Conservation (phyloP, 306 rosid genomes). For the Fragaria nilgerrensis region DNA sequence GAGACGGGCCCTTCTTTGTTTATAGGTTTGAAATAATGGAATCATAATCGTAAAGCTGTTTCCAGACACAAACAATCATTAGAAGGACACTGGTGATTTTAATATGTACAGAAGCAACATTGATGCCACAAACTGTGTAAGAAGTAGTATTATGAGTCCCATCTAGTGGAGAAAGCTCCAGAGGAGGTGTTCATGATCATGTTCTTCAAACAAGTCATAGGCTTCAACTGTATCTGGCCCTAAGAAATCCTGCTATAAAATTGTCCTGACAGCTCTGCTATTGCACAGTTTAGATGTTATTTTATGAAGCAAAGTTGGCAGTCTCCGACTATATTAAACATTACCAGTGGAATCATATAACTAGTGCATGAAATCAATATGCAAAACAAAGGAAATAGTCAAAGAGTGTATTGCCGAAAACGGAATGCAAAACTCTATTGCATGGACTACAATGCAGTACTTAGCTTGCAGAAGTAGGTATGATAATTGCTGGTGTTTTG, state of each 20-base stretch:
- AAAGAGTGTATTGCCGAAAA: neutral
- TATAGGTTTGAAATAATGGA: too few species aligned
- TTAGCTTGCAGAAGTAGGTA: neutral
- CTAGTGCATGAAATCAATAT: neutral
- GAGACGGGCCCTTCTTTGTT: too few species aligned
- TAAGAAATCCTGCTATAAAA: neutral
- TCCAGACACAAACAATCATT: neutral
- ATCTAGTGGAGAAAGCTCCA: neutral
- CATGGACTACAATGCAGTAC: neutral
- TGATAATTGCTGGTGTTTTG: neutral
- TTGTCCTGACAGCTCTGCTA: neutral
- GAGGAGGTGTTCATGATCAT: neutral
- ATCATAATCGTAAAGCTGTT: neutral
- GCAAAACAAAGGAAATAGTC: neutral
- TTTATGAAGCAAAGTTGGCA: neutral
- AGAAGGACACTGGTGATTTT: neutral
- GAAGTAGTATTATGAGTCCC: neutral
- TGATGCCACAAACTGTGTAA: slow-evolving; percentile 13
- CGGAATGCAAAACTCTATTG: neutral
- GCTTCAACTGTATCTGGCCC: neutral
- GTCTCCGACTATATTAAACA: neutral
- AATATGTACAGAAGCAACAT: slow-evolving; percentile 6
- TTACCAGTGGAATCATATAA: neutral
- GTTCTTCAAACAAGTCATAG: neutral
- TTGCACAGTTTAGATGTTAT: neutral